Evolutionary conservation across 257 asterid genomes (phyloP), one percentile per base, ranked within the genome.

Genomic region (Capsicum pubescens): DNA sequence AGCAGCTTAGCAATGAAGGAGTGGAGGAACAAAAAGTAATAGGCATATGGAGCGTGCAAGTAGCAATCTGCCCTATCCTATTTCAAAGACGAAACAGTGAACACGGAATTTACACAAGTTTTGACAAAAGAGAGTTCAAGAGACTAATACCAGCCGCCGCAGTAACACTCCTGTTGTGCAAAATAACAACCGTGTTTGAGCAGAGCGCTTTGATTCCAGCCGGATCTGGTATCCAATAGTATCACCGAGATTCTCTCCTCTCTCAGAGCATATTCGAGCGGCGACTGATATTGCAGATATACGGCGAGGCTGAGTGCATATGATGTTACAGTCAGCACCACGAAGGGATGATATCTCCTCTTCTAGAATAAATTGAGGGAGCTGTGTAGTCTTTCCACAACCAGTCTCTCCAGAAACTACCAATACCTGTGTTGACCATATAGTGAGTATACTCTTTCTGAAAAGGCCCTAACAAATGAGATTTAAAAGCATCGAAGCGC

Each of bases 351-450:
- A 88, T 87, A 96, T 93, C 90, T 92, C 97, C 86, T 93, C 97
- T 90, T 96, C 99, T 83, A 96, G 88, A 85, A 96, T 94, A 89
- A 92, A 96, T 56, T 96, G 99, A 88, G 99, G 99, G 88, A 96
- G 99, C 89, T 96, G 99, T 50, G 99, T 96, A 21, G 99, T 94
- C 87, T 96, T 96, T 58, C 99, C 99, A 89, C 99, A 94, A 66
- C 99, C 99, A 78, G 99, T 96, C 93, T 96, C 99, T 86, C 99
- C 99, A 9, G 99, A 96, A 60, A 96, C 98, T 86, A 96, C 94
- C 86, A 94, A 90, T 78, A 96, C 98, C 99, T 96, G 89, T 68
- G 84, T 83, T 76, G 21, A 76, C 64, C 64, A 76, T 32, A 76
- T 54, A 76, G 63, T 76, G 64, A 76, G 81, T 74, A 19, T 19